phyloP scores from a whole-genome alignment of 345 rosid species.

The Noccaea caerulescens region DNA sequence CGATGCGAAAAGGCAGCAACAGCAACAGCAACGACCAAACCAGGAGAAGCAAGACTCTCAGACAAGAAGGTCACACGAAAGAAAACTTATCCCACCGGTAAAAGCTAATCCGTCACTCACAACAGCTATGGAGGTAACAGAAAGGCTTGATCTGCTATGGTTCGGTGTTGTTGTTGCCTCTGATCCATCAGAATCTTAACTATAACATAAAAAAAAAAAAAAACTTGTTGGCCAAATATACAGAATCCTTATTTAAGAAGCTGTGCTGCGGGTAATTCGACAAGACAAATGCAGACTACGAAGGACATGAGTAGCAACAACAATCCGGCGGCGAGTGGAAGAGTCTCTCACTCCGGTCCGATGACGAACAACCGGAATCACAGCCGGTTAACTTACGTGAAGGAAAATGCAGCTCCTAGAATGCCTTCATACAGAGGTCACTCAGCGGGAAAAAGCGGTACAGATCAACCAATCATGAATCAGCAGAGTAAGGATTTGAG shows the following conservation, averaged over 20 bases:
- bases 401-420: conserved; percentile 36
- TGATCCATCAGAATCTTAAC: conserved; percentile 27
- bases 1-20: conserved; percentile 58
- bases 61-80: conserved; percentile 34
- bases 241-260: conserved; percentile 46
- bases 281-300: conserved; percentile 39
- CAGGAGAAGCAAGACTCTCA: conserved; percentile 45
- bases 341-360: conserved; percentile 41
- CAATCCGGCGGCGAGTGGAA: conserved; percentile 23
- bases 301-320: conserved; percentile 37
- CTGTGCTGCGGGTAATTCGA: conserved; percentile 32
- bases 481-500: conserved; percentile 35
- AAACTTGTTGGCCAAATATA: conserved; percentile 34
- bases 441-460: conserved; percentile 29
- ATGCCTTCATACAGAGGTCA: conserved; percentile 28
- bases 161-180: conserved; percentile 42
- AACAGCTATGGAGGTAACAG: conserved; percentile 39
- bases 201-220: neutral
- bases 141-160: conserved; percentile 36
- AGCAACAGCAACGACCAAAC: neutral
- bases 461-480: conserved; percentile 20
- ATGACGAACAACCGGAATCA: conserved; percentile 40
- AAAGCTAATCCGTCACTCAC: conserved; percentile 36
- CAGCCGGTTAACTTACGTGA: conserved; percentile 29
- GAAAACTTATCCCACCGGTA: conserved; percentile 32